These are phyloP conservation scores for Fraxinus greggii DNA, from an alignment of 305 asterid species.

Conservation along the genomic window DNA sequence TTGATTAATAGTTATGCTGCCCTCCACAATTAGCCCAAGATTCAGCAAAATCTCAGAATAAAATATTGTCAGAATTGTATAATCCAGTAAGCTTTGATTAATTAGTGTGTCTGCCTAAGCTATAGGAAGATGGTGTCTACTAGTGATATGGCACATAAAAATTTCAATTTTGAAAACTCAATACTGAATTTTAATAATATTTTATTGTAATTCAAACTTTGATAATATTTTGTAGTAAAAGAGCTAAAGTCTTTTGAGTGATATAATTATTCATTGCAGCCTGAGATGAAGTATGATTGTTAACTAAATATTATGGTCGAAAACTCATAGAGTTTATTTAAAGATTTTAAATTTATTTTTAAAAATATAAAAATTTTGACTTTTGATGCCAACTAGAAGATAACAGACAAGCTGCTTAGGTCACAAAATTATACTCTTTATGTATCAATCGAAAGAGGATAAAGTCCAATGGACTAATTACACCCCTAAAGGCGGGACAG, in stretches of 20 bases:
- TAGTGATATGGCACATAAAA: too few relatives aligned
- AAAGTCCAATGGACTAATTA: background rate
- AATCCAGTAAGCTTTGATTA: background rate
- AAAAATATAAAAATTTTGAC: too few relatives aligned
- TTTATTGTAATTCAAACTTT: background rate
- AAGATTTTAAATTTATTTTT: background rate
- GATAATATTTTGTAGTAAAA: background rate
- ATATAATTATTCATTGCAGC: background rate
- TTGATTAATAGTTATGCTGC: slow-evolving; percentile 50
- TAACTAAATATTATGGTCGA: background rate
- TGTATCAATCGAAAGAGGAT: background rate
- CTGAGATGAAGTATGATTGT: background rate
- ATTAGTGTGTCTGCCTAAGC: background rate
- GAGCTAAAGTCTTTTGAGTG: background rate
- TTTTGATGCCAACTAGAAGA: background rate
- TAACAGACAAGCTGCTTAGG: background rate
- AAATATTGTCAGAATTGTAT: background rate
- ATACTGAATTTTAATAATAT: too few relatives aligned
- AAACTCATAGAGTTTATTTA: background rate
- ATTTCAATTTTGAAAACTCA: background rate
- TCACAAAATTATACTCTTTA: background rate
- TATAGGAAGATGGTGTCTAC: background rate
- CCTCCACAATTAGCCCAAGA: slow-evolving; percentile 27
- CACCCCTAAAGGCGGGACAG: too few relatives aligned
- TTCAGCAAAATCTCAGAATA: background rate